These are phyloP conservation scores for Paramecium sexaurelia DNA, from an alignment of 73 alveolate genomes.

Conservation along the genomic window DNA sequence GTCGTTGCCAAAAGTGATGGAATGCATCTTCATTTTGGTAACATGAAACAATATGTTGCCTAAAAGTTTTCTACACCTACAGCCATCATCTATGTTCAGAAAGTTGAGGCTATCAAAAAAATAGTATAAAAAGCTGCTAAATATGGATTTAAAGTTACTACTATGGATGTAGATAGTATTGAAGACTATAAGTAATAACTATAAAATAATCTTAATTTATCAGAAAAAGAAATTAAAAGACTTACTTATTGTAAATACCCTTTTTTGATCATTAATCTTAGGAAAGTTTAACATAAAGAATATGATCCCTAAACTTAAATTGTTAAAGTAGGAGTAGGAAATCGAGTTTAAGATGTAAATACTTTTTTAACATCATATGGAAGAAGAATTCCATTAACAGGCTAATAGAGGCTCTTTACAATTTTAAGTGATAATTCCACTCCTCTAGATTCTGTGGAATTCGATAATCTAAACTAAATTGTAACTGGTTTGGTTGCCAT, in stretches of 20 bases:
- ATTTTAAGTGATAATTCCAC: conserved; percentile 31
- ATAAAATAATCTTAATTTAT: not conserved
- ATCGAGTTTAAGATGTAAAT: not conserved
- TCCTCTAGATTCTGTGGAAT: conserved; percentile 23
- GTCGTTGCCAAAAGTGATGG: conserved; percentile 24
- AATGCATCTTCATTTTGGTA: conserved; percentile 20
- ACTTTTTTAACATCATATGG: not conserved
- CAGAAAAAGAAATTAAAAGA: not conserved
- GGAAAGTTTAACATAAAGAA: not conserved
- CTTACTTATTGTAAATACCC: conserved; percentile 9
- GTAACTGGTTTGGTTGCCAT: conserved; percentile 19
- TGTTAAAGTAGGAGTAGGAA: conserved; percentile 36
- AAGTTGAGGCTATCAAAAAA: not conserved
- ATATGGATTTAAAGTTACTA: conserved; percentile 45
- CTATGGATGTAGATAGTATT: conserved; percentile 38
- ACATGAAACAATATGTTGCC: not conserved
- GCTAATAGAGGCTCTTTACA: not conserved
- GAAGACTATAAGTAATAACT: not conserved
- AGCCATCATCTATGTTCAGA: not conserved
- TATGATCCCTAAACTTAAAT: not conserved
- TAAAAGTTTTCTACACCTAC: not conserved
- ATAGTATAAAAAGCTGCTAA: conserved; percentile 33
- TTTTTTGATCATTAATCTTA: conserved; percentile 30
- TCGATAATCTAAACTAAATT: not conserved
- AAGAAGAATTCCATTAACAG: not conserved